A percentile compares a stretch with the other conserved stretches of the same genome.
These are phyloP conservation scores for Phytophthora pseudosyringae DNA, from an alignment of 352 stramenopile genomes.

Conservation along the genomic window DNA sequence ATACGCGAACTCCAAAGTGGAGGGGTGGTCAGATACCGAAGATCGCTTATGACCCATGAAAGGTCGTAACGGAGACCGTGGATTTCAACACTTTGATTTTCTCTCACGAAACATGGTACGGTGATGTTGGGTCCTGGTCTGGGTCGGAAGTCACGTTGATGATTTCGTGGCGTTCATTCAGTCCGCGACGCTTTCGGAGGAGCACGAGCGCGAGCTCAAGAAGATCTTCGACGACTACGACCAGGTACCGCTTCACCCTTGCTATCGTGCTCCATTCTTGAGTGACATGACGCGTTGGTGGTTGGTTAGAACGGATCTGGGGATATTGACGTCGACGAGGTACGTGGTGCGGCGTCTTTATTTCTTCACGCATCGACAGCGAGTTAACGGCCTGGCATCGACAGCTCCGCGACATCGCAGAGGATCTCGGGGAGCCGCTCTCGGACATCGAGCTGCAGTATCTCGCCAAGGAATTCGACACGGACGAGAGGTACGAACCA, in stretches of 20 bases:
- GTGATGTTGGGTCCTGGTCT: too few species aligned
- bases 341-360: slow-evolving; percentile 17
- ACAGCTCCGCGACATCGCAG: slow-evolving; percentile 73
- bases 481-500: slow-evolving; percentile 55
- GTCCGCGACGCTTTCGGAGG: slow-evolving; percentile 63
- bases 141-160: too few species aligned
- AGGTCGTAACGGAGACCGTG: slow-evolving; percentile 20
- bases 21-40: slow-evolving; percentile 4
- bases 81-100: neutral
- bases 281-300: neutral
- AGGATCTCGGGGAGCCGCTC: slow-evolving; percentile 78
- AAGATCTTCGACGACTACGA: slow-evolving; percentile 86
- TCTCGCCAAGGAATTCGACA: slow-evolving; percentile 76
- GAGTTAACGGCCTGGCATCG: slow-evolving; percentile 5
- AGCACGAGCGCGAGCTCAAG: slow-evolving; percentile 71
- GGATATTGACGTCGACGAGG: slow-evolving; percentile 76
- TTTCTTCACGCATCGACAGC: neutral
- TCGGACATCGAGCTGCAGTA: slow-evolving; percentile 76
- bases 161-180: neutral
- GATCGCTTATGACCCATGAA: slow-evolving; percentile 22
- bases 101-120: neutral
- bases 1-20: slow-evolving; percentile 29
- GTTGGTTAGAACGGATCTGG: slow-evolving; percentile 60
- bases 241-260: slow-evolving; percentile 34
- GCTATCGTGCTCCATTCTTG: neutral